Evolutionary conservation across 345 rosid genomes (phyloP).

Genomic region (Firmiana major): DNA sequence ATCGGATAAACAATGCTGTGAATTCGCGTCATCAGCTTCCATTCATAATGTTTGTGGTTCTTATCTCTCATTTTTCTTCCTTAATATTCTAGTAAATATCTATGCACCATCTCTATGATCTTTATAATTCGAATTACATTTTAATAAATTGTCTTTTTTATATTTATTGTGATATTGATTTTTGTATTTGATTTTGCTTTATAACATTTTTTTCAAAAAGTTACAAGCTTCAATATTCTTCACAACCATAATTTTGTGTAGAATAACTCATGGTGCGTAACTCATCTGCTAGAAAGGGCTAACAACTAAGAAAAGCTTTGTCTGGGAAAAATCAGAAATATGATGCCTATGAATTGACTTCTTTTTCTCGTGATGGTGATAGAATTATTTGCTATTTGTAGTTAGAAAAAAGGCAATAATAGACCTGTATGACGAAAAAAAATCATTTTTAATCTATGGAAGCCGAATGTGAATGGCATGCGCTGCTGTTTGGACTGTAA

Average conservation of each 20-base stretch:
- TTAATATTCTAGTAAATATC: neutral
- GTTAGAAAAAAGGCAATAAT: neutral
- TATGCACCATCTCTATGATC: neutral
- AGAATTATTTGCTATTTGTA: neutral
- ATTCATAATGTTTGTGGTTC: constrained; percentile 24
- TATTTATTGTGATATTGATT: neutral
- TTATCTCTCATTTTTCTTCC: neutral
- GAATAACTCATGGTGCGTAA: neutral
- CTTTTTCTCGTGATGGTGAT: neutral
- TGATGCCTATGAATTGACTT: neutral
- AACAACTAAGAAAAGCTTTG: neutral
- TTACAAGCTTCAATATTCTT: neutral
- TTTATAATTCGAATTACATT: neutral
- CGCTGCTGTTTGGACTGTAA: neutral
- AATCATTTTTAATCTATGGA: neutral
- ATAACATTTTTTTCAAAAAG: neutral
- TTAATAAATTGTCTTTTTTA: neutral
- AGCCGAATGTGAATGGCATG: neutral
- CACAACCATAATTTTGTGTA: neutral
- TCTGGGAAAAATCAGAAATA: neutral
- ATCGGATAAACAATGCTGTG: constrained; percentile 8
- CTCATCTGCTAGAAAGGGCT: neutral
- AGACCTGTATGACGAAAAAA: neutral
- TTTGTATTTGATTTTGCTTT: neutral
- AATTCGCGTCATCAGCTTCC: neutral